These are phyloP conservation scores for Hericium rajendrae DNA, from an alignment of 768 basidiomycete genomes.

Conservation along the genomic window DNA sequence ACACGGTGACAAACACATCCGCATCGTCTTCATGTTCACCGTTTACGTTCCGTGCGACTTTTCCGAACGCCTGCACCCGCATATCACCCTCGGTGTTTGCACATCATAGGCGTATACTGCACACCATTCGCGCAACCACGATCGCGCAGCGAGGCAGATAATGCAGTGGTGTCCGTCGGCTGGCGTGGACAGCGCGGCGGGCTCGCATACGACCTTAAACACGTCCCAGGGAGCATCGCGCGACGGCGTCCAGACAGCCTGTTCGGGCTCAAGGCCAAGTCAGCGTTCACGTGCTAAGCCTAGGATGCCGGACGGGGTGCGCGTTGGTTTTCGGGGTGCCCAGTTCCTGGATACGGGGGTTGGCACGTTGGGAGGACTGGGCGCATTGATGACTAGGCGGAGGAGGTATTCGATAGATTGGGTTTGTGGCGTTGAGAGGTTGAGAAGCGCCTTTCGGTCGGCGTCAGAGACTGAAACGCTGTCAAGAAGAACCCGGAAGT, in stretches of 20 bases:
- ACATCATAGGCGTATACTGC: no score
- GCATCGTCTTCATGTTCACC: constrained; percentile 44
- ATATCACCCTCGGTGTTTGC: no score
- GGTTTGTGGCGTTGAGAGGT: background rate
- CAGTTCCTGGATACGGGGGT: background rate
- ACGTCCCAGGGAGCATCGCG: no score
- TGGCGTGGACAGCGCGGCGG: no score
- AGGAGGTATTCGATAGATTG: background rate
- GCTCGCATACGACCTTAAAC: no score
- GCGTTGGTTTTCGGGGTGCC: background rate
- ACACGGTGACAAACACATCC: constrained; percentile 39
- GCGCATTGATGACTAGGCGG: background rate
- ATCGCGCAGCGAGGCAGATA: no score
- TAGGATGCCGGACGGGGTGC: background rate
- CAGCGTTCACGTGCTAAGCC: no score
- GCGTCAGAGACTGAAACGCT: background rate
- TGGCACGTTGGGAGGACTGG: background rate
- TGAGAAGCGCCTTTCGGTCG: background rate
- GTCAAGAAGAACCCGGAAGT: background rate
- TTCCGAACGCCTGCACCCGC: background rate
- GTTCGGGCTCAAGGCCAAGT: no score
- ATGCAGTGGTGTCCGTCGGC: no score
- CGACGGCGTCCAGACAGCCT: no score
- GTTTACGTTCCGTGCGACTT: constrained; percentile 32
- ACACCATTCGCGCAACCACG: no score